Conservation (phyloP, 2,329 filamentous ascomycete species). For the Fusarium anguioides region DNA sequence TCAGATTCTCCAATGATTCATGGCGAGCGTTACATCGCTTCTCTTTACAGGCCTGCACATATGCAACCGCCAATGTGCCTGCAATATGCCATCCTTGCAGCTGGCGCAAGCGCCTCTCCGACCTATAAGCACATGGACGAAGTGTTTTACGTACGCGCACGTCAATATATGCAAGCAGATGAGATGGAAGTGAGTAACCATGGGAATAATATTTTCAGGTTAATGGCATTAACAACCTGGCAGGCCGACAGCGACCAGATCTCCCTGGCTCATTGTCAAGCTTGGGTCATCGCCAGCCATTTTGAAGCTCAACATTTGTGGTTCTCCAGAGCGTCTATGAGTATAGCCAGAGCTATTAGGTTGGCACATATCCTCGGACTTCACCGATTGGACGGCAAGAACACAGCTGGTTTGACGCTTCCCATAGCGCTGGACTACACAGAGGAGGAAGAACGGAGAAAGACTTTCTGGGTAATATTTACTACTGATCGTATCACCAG, state of each 20-base stretch:
- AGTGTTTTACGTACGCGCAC: constrained; percentile 81
- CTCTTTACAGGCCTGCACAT: constrained; percentile 74
- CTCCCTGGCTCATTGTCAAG: constrained; percentile 69
- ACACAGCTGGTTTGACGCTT: constrained; percentile 21
- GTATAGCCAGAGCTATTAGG: constrained; percentile 74
- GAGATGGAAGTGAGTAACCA: constrained; percentile 73
- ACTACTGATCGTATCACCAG: constrained; percentile 83
- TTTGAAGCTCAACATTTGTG: constrained; percentile 85
- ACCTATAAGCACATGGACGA: constrained; percentile 76
- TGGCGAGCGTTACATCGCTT: constrained; percentile 74
- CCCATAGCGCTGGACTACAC: constrained; percentile 79
- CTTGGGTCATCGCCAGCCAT: constrained; percentile 76
- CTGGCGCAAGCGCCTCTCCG: constrained; percentile 75
- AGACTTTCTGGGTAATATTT: constrained; percentile 85
- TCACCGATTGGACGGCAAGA: constrained; percentile 61
- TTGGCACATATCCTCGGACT: constrained; percentile 83
- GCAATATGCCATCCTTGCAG: constrained; percentile 83
- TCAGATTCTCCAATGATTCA: constrained; percentile 80
- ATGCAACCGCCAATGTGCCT: constrained; percentile 82
- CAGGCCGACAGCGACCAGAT: constrained; percentile 60
- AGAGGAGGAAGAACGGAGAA: constrained; percentile 75
- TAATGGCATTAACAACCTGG: too few species aligned
- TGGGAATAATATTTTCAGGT: too few species aligned
- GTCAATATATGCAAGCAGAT: constrained; percentile 82
- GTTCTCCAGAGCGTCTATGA: constrained; percentile 85